Base-by-base conservation (phyloP, 345 rosid species). In the Salix arbutifolia region DNA sequence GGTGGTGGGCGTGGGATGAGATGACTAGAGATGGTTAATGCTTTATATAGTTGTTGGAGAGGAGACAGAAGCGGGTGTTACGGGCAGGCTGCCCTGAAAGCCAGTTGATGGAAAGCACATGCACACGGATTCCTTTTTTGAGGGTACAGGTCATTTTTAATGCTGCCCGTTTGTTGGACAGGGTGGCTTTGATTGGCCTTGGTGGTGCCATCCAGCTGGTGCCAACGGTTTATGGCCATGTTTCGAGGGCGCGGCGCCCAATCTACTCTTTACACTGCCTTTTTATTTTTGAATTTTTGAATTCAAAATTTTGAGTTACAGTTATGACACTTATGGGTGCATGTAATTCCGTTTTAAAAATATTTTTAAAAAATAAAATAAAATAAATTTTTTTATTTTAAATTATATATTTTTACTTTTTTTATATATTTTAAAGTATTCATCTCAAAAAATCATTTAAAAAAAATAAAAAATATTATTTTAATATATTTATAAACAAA, bases 81-180 rank as follows among this genome's bases (percentile, higher is more conserved):
- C 33, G 85, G 71, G 50, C 44, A 62, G 80, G 44, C 33, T 64
- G 52, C 75, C 75, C 69, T 21, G 13, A n/a, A 8, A 66, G 67
- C 60, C 78, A 65, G 83, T 68, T 65, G 76, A 31, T 50, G 4
- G 60, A 30, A 3, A 19, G 9, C 64, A 67, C 46, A 17, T 13
- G 67, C 71, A 62, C 60, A 62, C 26, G 69, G 10, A 4, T 12
- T 0, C 38, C 21, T 4, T 31, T 4, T 31, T 33, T 50, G 31
- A 4, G 10, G 12, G 1, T 5, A 9, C 5, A 6, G 13, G 3
- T 8, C 13, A 5, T 1, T 26, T 10, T 9, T 0, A 31, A 11
- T 50, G 12, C 73, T 70, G 74, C 48, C 65, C 66, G 66, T 65
- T 46, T 0, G 70, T 21, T 19, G 60, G 56, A 74, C 77, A 74